phyloP scores from a whole-genome alignment of 352 stramenopile species.

The Phytopythium chamaehyphon region DNA sequence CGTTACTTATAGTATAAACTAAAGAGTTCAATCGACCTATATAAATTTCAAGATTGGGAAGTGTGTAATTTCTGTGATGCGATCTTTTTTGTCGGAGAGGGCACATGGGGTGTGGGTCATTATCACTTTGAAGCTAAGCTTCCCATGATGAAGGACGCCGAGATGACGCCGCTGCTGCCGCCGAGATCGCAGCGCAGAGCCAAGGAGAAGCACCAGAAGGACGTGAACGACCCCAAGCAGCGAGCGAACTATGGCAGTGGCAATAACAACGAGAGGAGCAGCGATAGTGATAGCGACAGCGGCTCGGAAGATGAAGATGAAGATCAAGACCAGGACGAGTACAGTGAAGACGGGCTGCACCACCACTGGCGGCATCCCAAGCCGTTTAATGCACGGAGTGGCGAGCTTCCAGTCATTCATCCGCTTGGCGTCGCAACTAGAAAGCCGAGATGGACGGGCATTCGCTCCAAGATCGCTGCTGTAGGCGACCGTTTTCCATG shows the following conservation, averaged over 20 bases:
- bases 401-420: slow-evolving; percentile 8
- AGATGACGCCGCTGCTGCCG: slow-evolving; percentile 13
- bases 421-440: slow-evolving; percentile 18
- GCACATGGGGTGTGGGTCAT: no score
- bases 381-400: slow-evolving; percentile 10
- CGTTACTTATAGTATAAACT: no score
- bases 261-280: slow-evolving; percentile 4
- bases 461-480: slow-evolving; percentile 25
- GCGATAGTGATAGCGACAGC: slow-evolving; percentile 1
- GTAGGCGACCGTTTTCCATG: slow-evolving; percentile 4
- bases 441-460: slow-evolving; percentile 32
- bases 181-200: not conserved
- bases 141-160: not conserved
- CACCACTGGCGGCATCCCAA: slow-evolving; percentile 7
- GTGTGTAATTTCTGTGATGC: no score
- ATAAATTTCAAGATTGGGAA: no score
- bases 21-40: no score
- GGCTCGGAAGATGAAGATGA: slow-evolving; percentile 3
- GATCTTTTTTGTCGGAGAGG: no score
- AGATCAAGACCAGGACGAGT: slow-evolving; percentile 5
- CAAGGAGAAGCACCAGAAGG: slow-evolving; percentile 3
- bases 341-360: slow-evolving; percentile 7
- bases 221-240: slow-evolving; percentile 1
- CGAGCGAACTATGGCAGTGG: not conserved
- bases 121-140: no score